These are phyloP conservation scores for Ophiocordyceps camponoti-leonardi DNA, from an alignment of 2,329 filamentous ascomycete species.

Conservation along the genomic window DNA sequence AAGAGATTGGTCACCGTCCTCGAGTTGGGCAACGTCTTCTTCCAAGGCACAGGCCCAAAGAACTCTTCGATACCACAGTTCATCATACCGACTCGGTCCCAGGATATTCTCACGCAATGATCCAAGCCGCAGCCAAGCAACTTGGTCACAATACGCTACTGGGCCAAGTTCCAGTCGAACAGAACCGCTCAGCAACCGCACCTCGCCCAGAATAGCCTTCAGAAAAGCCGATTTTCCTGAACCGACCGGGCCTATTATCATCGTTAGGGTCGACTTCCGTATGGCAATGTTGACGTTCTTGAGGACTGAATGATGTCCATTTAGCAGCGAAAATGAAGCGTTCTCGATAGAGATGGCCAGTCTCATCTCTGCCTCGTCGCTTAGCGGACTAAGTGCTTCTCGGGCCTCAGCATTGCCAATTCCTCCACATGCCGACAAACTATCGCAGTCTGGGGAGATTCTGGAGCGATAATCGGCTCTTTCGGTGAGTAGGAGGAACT, in stretches of 20 bases:
- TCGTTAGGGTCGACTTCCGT: background rate
- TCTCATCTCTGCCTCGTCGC: background rate
- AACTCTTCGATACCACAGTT: constrained; percentile 10
- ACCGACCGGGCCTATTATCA: constrained; percentile 13
- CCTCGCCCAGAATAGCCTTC: constrained; percentile 14
- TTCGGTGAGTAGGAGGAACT: constrained; percentile 2
- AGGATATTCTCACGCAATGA: constrained; percentile 16
- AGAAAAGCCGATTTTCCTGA: constrained; percentile 13
- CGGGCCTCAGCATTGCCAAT: background rate
- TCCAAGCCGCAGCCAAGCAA: constrained; percentile 12
- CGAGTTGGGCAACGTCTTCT: constrained; percentile 11
- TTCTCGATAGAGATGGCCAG: background rate
- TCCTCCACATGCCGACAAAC: background rate
- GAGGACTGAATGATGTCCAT: constrained; percentile 15
- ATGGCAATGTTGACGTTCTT: constrained; percentile 1
- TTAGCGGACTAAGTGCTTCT: background rate
- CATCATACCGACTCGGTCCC: constrained; percentile 9
- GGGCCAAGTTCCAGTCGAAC: constrained; percentile 1
- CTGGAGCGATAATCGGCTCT: constrained; percentile 6
- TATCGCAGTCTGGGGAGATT: background rate
- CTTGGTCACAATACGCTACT: constrained; percentile 16
- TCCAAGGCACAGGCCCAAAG: constrained; percentile 11
- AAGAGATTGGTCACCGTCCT: constrained; percentile 13
- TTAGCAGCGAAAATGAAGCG: constrained; percentile 8
- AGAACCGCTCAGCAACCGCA: constrained; percentile 5